Percentiles rank a stretch among this genome's conserved stretches.
phyloP scores from a whole-genome alignment of 352 stramenopile species.

The Globisporangium alternatum region DNA sequence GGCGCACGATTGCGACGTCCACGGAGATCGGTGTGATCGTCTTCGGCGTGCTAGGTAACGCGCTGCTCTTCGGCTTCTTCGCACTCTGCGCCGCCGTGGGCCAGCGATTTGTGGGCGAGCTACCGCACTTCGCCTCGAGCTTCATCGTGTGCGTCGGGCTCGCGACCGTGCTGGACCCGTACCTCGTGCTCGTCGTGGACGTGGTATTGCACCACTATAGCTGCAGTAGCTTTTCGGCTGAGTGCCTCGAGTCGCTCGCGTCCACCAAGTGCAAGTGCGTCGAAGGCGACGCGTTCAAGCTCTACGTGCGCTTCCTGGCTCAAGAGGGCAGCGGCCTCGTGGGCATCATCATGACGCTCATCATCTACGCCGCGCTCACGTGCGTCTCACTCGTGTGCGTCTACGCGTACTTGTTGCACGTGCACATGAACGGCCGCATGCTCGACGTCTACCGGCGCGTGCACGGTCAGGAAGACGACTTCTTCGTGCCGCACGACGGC shows the following conservation, averaged over 20 bases:
- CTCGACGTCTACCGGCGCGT: conserved; percentile 84
- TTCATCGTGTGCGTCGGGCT: conserved; percentile 81
- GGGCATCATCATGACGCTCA: conserved; percentile 71
- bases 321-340: conserved; percentile 78
- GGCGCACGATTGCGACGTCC: conserved; percentile 48
- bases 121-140: conserved; percentile 70
- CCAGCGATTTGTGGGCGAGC: conserved; percentile 51
- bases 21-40: conserved; percentile 72
- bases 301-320: conserved; percentile 74
- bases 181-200: conserved; percentile 81
- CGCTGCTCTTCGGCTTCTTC: conserved; percentile 45
- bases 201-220: conserved; percentile 71
- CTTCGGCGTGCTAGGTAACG: conserved; percentile 53
- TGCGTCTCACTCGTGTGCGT: conserved; percentile 50
- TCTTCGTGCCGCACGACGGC: conserved; percentile 89
- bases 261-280: conserved; percentile 52
- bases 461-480: conserved; percentile 59
- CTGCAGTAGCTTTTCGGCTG: conserved; percentile 41
- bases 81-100: conserved; percentile 34
- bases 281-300: conserved; percentile 88
- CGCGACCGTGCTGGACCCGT: conserved; percentile 73
- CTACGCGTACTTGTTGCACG: conserved; percentile 80
- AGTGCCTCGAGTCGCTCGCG: conserved; percentile 38
- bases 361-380: conserved; percentile 70
- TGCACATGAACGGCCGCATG: conserved; percentile 91